Percentiles rank a stretch among this genome's conserved stretches.
Evolutionary conservation across 805 yeast species (phyloP).

Genomic region (Schizosaccharomyces japonicus): DNA sequence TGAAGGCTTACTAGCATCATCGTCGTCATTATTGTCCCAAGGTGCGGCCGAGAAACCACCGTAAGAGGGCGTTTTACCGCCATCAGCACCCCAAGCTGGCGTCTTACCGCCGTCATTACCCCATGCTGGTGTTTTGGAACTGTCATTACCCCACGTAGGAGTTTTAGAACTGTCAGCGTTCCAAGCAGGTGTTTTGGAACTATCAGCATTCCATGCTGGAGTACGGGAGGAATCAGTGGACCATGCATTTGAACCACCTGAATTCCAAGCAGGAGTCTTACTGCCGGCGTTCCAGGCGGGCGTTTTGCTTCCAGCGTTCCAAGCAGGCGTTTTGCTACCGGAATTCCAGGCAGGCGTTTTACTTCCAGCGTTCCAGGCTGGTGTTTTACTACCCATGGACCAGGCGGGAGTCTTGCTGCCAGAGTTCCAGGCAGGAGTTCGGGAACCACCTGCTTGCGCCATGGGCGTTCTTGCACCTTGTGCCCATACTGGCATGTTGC

Average conservation of each 20-base stretch:
- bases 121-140: slow-evolving; percentile 12
- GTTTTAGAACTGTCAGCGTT: slow-evolving; percentile 22
- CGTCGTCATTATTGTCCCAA: not conserved
- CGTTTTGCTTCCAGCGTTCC: slow-evolving; percentile 23
- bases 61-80: not conserved
- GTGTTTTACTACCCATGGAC: slow-evolving; percentile 21
- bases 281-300: slow-evolving; percentile 20
- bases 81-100: not conserved
- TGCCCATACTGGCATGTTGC: slow-evolving; percentile 14
- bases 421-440: slow-evolving; percentile 17
- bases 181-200: slow-evolving; percentile 14
- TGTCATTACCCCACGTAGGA: slow-evolving; percentile 21
- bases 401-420: slow-evolving; percentile 21
- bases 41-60: not conserved
- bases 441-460: slow-evolving; percentile 20
- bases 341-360: slow-evolving; percentile 10
- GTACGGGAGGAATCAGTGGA: slow-evolving; percentile 10
- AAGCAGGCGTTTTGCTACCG: slow-evolving; percentile 8
- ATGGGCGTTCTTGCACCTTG: slow-evolving; percentile 16
- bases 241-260: slow-evolving; percentile 20
- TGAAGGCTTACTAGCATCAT: not conserved
- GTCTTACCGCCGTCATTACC: slow-evolving; percentile 17
- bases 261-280: slow-evolving; percentile 10
- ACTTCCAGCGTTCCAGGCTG: slow-evolving; percentile 21
- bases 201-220: slow-evolving; percentile 10